Evolutionary conservation across 106 monocot genomes (phyloP), one percentile per base, ranked within the genome.

Genomic region (Dendrobium chrysotoxum): DNA sequence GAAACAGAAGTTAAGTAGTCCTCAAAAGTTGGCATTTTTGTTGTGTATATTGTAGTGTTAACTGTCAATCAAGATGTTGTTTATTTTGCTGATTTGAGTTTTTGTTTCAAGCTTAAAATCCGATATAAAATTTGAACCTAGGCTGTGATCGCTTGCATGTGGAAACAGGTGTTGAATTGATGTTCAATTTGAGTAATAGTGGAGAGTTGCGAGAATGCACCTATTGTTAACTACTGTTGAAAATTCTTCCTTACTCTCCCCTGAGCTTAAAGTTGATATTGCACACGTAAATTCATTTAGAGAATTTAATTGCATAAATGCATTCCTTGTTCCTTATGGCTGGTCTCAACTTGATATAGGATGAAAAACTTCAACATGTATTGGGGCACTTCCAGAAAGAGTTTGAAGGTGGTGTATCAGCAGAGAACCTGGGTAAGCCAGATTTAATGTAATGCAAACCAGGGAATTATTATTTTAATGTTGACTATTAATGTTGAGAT

Each of bases 361-460:
- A 92, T 84, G 96, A 92, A 54, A 95, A 90, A 80, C 79, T 95
- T 46, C 86, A 90, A 77, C 75, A 90, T 76, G 85, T 84, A 25
- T 81, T 96, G 82, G 96, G 96, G 53, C 90, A 95, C 84, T 88
- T 89, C 28, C 95, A 92, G 79, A 92, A 89, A 85, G 90, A 92
- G 53, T 95, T 95, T 83, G 95, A 92, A 75, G 95, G 79, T 40
- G 92, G 85, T 44, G 87, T 90, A 8, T 92, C 91, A 73, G 88
- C 92, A 26, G 95, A 95, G 80, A 90, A 87, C 55, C 78, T 95
- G 88, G 95, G 95, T 95, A 87, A 89, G 93, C n/a, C 18, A 41
- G 45, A 54, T 40, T 53, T 47, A 39, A 39, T 42, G 12, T 78
- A 79, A 50, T 39, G 40, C 4, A 16, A 41, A 74, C 20, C 54